Percentiles rank a stretch among this genome's conserved stretches.
Conservation (phyloP, 192 early-diverging fungal species). For the Rhizophagus clarus region DNA sequence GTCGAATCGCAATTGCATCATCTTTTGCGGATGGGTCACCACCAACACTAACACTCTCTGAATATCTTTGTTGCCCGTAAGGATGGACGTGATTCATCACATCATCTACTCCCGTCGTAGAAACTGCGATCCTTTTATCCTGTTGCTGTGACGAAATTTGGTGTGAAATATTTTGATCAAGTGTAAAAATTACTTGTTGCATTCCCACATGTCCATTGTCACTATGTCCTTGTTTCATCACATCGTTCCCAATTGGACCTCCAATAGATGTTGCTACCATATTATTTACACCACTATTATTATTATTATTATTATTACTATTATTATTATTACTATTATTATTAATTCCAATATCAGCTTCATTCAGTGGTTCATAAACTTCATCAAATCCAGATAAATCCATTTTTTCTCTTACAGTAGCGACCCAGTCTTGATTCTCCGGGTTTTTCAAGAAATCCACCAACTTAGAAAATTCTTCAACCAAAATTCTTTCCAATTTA, state of each 20-base stretch:
- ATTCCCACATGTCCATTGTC: background rate
- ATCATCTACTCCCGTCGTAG: background rate
- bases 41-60: background rate
- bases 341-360: conserved; percentile 12
- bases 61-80: background rate
- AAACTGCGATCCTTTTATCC: background rate
- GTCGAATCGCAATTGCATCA: background rate
- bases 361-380: conserved; percentile 28
- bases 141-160: background rate
- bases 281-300: background rate
- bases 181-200: background rate
- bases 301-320: background rate
- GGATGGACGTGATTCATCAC: background rate
- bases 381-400: conserved; percentile 30
- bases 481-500: conserved; percentile 39
- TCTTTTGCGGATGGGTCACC: background rate
- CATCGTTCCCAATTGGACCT: background rate
- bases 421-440: conserved; percentile 32
- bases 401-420: conserved; percentile 24
- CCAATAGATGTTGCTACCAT: background rate
- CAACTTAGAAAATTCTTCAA: conserved; percentile 31
- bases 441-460: conserved; percentile 30
- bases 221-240: background rate
- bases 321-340: conserved; percentile 6
- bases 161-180: background rate